Conservation (phyloP, 176 grass and related monocot genomes). For the Ensete ventricosum region DNA sequence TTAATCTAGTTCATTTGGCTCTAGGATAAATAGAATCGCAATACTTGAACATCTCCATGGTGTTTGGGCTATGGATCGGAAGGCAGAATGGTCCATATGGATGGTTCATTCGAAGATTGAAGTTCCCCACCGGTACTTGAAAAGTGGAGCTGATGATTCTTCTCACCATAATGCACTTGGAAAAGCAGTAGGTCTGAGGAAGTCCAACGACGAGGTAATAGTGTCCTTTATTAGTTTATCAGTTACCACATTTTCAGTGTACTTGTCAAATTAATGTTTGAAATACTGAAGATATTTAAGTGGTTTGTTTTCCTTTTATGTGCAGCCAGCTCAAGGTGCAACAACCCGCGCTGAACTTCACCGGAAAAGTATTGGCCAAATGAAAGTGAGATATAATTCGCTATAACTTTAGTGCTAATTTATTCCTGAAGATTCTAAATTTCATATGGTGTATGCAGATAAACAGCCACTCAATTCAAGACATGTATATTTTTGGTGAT, state of each 20-base stretch:
- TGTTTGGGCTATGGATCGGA: conserved; percentile 61
- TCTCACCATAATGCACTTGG: conserved; percentile 57
- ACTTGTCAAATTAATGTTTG: not conserved
- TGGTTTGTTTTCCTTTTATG: conserved; percentile 20
- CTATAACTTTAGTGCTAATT: not conserved
- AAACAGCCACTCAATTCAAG: conserved; percentile 50
- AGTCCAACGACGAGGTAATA: conserved; percentile 62
- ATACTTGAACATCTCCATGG: conserved; percentile 67
- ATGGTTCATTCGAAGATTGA: conserved; percentile 90
- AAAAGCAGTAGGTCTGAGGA: conserved; percentile 46
- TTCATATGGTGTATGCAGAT: conserved; percentile 44
- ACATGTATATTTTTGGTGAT: conserved; percentile 89
- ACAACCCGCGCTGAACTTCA: conserved; percentile 67
- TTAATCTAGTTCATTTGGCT: not conserved
- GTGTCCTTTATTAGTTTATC: conserved; percentile 17
- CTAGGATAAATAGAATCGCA: conserved; percentile 65
- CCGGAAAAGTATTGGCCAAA: conserved; percentile 80
- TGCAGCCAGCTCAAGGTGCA: conserved; percentile 61
- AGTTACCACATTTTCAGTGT: not conserved
- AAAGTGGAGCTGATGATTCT: conserved; percentile 45
- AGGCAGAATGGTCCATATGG: conserved; percentile 93
- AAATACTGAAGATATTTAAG: conserved; percentile 19
- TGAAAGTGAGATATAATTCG: conserved; percentile 50
- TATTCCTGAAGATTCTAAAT: not conserved
- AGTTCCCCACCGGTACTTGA: conserved; percentile 63